phyloP scores from a whole-genome alignment of 352 stramenopile species.

The Phytophthora sp. region DNA sequence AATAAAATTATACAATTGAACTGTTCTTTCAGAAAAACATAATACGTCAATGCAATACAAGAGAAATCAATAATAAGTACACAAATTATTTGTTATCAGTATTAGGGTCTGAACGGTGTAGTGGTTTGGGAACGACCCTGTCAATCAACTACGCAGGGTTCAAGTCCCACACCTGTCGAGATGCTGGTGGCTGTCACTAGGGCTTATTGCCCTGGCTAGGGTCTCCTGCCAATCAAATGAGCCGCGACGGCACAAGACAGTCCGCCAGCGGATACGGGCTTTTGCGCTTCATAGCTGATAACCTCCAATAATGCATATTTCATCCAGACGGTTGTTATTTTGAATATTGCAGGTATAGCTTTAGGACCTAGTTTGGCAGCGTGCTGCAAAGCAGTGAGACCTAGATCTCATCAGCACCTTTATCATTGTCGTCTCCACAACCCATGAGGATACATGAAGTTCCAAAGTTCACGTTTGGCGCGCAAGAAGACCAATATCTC shows the following conservation, averaged over 20 bases:
- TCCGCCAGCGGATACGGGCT: neutral
- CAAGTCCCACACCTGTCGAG: constrained; percentile 12
- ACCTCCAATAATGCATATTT: neutral
- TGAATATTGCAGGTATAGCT: no score
- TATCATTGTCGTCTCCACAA: no score
- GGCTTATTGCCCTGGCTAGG: constrained; percentile 1
- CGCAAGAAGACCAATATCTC: constrained; percentile 7
- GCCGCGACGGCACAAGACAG: neutral
- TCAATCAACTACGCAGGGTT: constrained; percentile 6
- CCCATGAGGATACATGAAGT: no score
- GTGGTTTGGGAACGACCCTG: constrained; percentile 18
- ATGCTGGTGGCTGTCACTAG: constrained; percentile 19
- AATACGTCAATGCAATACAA: neutral
- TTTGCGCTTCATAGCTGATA: neutral
- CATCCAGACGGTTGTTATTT: no score
- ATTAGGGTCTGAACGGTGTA: constrained; percentile 8
- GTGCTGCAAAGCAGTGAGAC: no score
- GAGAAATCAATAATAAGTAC: constrained; percentile 1
- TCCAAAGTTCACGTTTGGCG: constrained; percentile 5
- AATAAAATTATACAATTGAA: neutral
- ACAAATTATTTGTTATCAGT: neutral
- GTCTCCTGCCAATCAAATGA: neutral
- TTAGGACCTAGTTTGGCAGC: no score
- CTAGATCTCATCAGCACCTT: no score
- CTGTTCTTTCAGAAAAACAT: neutral